Evolutionary conservation across 495 filamentous ascomycete genomes (phyloP).

Genomic region (Jackrogersella minutella): DNA sequence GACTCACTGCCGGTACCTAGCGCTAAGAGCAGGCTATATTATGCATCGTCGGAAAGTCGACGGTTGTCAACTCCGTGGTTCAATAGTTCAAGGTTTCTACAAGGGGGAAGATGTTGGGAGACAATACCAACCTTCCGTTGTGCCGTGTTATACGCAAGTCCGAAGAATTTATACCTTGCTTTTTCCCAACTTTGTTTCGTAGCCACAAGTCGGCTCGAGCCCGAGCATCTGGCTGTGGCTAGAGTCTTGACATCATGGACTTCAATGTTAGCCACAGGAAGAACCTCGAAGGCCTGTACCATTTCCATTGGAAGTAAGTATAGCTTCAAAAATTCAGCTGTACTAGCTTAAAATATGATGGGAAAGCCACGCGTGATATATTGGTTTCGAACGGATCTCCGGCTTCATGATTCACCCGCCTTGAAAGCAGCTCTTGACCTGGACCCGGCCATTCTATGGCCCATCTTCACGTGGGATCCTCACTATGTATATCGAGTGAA

Average conservation of each 20-base stretch:
- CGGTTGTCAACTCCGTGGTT: background rate
- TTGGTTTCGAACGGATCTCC: constrained; percentile 77
- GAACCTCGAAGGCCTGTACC: background rate
- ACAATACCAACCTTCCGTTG: background rate
- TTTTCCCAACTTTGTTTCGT: background rate
- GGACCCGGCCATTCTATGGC: constrained; percentile 67
- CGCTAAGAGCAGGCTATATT: background rate
- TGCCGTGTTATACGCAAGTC: background rate
- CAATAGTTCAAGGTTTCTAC: background rate
- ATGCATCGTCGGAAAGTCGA: background rate
- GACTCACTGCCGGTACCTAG: no score
- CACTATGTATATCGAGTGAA: constrained; percentile 75
- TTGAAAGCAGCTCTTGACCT: constrained; percentile 69
- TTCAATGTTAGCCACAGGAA: no score
- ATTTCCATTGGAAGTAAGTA: background rate
- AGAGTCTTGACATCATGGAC: constrained; percentile 47
- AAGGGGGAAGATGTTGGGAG: background rate
- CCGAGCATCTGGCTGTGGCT: constrained; percentile 31
- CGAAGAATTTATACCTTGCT: constrained; percentile 2
- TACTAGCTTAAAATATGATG: constrained; percentile 34
- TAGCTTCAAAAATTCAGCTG: constrained; percentile 1
- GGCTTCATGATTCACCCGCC: constrained; percentile 75
- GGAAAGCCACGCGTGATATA: constrained; percentile 68
- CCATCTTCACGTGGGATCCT: constrained; percentile 75
- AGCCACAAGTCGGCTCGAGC: constrained; percentile 13